phyloP scores from a whole-genome alignment of 2,329 filamentous ascomycete genomes.

The Metarhizium album region DNA sequence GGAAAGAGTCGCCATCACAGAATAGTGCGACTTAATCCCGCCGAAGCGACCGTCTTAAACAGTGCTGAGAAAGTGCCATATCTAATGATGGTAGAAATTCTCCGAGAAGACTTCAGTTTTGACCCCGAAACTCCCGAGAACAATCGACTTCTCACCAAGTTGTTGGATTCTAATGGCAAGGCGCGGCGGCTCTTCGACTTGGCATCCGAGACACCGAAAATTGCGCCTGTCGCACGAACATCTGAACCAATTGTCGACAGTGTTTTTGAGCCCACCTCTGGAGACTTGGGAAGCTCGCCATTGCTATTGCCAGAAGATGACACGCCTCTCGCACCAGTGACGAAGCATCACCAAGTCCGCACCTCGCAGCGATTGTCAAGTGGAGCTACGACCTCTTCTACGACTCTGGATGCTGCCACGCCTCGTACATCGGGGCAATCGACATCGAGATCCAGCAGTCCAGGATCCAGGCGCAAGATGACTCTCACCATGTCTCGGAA shows the following conservation, averaged over 20 bases:
- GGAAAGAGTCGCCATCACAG: constrained; percentile 69
- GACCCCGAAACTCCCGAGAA: constrained; percentile 67
- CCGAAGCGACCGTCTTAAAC: constrained; percentile 75
- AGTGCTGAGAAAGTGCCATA: constrained; percentile 82
- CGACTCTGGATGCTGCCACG: constrained; percentile 49
- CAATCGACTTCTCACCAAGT: constrained; percentile 46
- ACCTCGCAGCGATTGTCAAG: constrained; percentile 47
- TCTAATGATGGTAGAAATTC: constrained; percentile 72
- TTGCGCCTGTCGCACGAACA: constrained; percentile 28
- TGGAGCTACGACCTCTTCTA: constrained; percentile 49
- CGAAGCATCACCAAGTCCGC: constrained; percentile 19
- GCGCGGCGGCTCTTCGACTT: constrained; percentile 56
- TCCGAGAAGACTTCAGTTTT: constrained; percentile 75
- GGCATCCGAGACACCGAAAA: constrained; percentile 52
- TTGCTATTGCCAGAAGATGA: constrained; percentile 51
- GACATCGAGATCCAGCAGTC: constrained; percentile 58
- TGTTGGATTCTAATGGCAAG: constrained; percentile 46
- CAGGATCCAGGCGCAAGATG: constrained; percentile 48
- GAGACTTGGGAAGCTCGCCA: constrained; percentile 65
- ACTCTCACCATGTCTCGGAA: constrained; percentile 46
- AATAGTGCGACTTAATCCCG: constrained; percentile 73
- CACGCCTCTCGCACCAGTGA: constrained; percentile 16
- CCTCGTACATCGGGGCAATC: constrained; percentile 60
- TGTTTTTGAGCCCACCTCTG: constrained; percentile 72
- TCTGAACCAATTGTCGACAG: constrained; percentile 50